These are phyloP conservation scores for Gloeopeniophorella convolvens DNA, from an alignment of 768 basidiomycete species.

Conservation along the genomic window DNA sequence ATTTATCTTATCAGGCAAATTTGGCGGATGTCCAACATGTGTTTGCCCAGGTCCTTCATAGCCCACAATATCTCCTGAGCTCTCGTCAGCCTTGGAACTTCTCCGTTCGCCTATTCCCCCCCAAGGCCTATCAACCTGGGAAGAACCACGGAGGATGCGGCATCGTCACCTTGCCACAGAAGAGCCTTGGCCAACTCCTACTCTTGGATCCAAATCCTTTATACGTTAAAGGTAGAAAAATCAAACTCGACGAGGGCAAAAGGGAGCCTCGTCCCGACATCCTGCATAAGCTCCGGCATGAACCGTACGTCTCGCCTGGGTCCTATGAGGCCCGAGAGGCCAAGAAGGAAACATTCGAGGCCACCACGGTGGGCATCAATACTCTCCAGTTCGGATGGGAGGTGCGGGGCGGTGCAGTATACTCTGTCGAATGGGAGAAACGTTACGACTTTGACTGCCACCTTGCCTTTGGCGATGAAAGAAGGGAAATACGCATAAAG, in stretches of 20 bases:
- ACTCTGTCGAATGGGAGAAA: constrained; percentile 55
- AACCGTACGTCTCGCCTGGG: constrained; percentile 15
- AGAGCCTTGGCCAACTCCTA: constrained; percentile 35
- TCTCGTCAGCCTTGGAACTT: constrained; percentile 42
- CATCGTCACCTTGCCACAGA: constrained; percentile 41
- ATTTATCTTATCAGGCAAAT: constrained; percentile 22
- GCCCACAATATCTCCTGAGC: constrained; percentile 30
- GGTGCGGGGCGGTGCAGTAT: constrained; percentile 49
- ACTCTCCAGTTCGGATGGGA: constrained; percentile 55
- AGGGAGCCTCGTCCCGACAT: constrained; percentile 23
- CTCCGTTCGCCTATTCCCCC: constrained; percentile 40
- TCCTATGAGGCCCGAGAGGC: constrained; percentile 1
- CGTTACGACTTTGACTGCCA: constrained; percentile 22
- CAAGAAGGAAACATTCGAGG: constrained; percentile 24
- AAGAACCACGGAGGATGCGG: constrained; percentile 38
- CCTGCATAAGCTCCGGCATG: constrained; percentile 10
- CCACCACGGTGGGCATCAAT: constrained; percentile 27
- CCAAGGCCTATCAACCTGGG: constrained; percentile 27
- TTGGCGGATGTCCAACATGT: constrained; percentile 22
- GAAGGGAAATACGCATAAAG: constrained; percentile 41
- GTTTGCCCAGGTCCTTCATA: constrained; percentile 43
- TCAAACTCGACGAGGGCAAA: constrained; percentile 25
- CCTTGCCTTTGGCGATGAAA: constrained; percentile 35
- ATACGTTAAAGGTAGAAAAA: constrained; percentile 27
- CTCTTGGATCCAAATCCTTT: constrained; percentile 30